Evolutionary conservation across 169 alveolate species (phyloP).

Genomic region (Cyclospora cayetanensis): DNA sequence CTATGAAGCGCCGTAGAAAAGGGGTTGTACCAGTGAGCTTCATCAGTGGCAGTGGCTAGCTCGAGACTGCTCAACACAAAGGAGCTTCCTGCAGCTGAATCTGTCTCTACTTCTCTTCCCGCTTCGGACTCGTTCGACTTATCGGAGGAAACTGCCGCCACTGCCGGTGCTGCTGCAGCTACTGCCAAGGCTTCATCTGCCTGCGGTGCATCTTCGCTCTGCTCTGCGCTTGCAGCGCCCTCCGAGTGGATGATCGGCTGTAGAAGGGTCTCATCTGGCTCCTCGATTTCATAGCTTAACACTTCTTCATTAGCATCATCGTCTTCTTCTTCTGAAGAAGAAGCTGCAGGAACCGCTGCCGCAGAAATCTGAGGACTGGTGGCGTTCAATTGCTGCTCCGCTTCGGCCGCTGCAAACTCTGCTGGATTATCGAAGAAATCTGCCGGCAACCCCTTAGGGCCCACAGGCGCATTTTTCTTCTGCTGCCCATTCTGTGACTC

Average conservation of each 20-base stretch:
- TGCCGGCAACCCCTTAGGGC: not conserved
- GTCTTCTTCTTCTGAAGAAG: not conserved
- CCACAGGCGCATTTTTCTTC: not conserved
- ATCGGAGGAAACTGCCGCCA: not conserved
- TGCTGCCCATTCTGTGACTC: not conserved
- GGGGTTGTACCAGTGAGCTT: conserved; percentile 22
- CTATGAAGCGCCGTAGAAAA: conserved; percentile 27
- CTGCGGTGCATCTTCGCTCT: not conserved
- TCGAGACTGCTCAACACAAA: conserved; percentile 14
- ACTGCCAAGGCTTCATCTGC: conserved; percentile 15
- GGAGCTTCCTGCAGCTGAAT: conserved; percentile 2
- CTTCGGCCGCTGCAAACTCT: conserved; percentile 23
- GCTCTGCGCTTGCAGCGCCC: not conserved
- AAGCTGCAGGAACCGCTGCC: not conserved
- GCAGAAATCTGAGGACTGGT: not conserved
- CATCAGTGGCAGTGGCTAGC: conserved; percentile 5
- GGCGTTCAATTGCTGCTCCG: not conserved
- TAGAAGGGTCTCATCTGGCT: conserved; percentile 27
- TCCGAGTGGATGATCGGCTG: not conserved
- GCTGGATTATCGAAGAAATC: conserved; percentile 5
- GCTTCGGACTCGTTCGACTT: not conserved
- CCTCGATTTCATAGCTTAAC: conserved; percentile 14
- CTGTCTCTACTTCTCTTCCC: not conserved
- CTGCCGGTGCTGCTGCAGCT: conserved; percentile 2
- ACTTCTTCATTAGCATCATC: not conserved